Evolutionary conservation across 2,329 filamentous ascomycete species (phyloP), one percentile per base, ranked within the genome.

Genomic region (Microdochium paspali): DNA sequence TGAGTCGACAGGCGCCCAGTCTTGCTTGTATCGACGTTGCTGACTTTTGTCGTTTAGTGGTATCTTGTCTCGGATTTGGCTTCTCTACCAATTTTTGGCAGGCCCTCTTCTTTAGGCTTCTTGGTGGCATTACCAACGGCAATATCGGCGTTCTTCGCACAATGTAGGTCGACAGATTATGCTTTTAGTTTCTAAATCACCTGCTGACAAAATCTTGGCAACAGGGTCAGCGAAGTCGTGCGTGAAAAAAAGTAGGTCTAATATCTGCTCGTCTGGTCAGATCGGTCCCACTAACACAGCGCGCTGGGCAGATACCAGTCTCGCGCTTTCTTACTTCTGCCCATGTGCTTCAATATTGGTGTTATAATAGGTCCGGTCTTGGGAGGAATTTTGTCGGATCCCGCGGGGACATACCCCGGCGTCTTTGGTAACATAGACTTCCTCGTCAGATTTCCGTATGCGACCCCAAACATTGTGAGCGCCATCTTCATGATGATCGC

Each of bases 131-230:
- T 18, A 66, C 85, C 48, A 87, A 87, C 58, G 84, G 83, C 4
- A 87, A 87, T 55, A 73, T 85, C 9, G 82, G 84, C 0, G 82
- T 87, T 0, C 77, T 87, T 72, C 69, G 83, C 51, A 86, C 83
- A 6, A 84, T 87, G 80, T 40, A 21, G 18, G 35, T 18, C 12
- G n/a, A n/a, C n/a, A n/a, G n/a, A n/a, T n/a, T n/a, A n/a, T n/a
- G n/a, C n/a, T n/a, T n/a, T n/a, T n/a, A n/a, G n/a, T n/a, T n/a
- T n/a, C n/a, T n/a, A n/a, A n/a, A 21, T 3, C 18, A 21, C 6
- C 9, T 40, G 23, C 35, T 40, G 18, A 40, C 35, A 40, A 7
- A 20, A 4, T 40, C 5, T 18, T 9, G 6, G 9, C 3, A 61
- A 7, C 23, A 63, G 61, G 62, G 63, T 66, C 47, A 63, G 62